phyloP scores from a whole-genome alignment of 257 asterid species.

The Oldenlandia corymbosa region DNA sequence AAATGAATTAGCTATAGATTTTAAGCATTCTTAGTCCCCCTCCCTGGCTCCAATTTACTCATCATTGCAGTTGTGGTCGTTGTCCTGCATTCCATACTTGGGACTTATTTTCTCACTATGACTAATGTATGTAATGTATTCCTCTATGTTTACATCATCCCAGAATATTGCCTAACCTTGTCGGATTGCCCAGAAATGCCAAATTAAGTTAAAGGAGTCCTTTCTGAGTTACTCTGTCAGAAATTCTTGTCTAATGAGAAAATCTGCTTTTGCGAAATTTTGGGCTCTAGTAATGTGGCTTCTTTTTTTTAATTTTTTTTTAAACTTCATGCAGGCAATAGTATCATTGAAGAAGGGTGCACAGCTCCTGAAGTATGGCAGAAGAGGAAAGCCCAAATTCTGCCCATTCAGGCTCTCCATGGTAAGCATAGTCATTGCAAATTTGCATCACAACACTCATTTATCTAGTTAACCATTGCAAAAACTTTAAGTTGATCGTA shows the following conservation, averaged over 20 bases:
- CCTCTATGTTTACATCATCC: neutral
- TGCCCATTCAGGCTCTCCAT: conserved; percentile 46
- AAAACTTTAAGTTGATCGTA: no score
- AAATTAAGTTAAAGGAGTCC: neutral
- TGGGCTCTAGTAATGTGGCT: no score
- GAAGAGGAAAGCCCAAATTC: conserved; percentile 49
- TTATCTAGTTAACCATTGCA: no score
- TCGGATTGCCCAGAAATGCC: neutral
- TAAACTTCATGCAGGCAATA: conserved; percentile 34
- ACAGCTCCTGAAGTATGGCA: conserved; percentile 37
- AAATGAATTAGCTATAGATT: neutral
- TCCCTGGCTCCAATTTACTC: neutral
- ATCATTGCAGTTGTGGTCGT: neutral
- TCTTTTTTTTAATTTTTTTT: neutral
- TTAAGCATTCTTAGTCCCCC: neutral
- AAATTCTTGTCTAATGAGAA: neutral
- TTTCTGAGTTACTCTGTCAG: neutral
- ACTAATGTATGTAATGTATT: neutral
- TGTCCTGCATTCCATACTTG: neutral
- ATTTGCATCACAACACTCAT: no score
- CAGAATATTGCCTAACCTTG: neutral
- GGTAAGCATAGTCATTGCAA: conserved; percentile 23
- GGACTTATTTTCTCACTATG: neutral
- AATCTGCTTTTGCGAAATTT: neutral
- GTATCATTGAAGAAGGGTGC: conserved; percentile 50